A percentile compares a stretch with the other conserved stretches of the same genome.
These are phyloP conservation scores for Boletus smithii DNA, from an alignment of 1,284 basidiomycete species.

Conservation along the genomic window DNA sequence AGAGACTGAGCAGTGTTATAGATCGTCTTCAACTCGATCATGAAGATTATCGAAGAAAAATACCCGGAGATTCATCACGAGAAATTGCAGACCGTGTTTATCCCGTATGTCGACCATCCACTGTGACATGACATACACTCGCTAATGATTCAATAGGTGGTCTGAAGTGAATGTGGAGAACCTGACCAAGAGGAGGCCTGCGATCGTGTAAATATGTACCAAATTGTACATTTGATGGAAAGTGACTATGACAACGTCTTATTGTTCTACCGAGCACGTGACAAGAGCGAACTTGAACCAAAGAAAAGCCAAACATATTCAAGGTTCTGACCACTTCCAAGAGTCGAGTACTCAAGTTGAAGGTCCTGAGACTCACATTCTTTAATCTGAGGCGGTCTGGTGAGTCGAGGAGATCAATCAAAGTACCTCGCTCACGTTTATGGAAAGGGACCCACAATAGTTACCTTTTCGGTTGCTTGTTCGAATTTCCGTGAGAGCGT, in stretches of 20 bases:
- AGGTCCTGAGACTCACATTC: too few species aligned
- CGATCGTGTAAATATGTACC: slow-evolving; percentile 11
- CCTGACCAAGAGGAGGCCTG: slow-evolving; percentile 31
- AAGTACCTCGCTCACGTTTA: too few species aligned
- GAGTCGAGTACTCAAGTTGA: too few species aligned
- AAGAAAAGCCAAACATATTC: not conserved
- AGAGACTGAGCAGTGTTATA: slow-evolving; percentile 29
- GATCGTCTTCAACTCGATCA: slow-evolving; percentile 65
- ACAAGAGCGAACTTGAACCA: slow-evolving; percentile 26
- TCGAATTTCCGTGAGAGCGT: too few species aligned
- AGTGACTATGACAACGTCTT: slow-evolving; percentile 17
- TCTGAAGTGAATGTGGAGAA: slow-evolving; percentile 37
- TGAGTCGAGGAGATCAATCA: slow-evolving; percentile 21
- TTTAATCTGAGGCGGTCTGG: slow-evolving; percentile 9
- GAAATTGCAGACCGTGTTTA: slow-evolving; percentile 51
- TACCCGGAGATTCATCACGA: slow-evolving; percentile 73
- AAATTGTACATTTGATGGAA: too few species aligned
- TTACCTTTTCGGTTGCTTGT: too few species aligned
- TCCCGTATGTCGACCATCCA: slow-evolving; percentile 38
- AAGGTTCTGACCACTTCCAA: too few species aligned
- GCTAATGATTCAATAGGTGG: slow-evolving; percentile 35
- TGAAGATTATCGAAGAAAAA: slow-evolving; percentile 51
- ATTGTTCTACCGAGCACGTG: slow-evolving; percentile 26
- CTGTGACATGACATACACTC: not conserved
- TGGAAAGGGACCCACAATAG: slow-evolving; percentile 41